These are phyloP conservation scores for Penicillium subrubescens DNA, from an alignment of 495 filamentous ascomycete genomes.

Conservation along the genomic window DNA sequence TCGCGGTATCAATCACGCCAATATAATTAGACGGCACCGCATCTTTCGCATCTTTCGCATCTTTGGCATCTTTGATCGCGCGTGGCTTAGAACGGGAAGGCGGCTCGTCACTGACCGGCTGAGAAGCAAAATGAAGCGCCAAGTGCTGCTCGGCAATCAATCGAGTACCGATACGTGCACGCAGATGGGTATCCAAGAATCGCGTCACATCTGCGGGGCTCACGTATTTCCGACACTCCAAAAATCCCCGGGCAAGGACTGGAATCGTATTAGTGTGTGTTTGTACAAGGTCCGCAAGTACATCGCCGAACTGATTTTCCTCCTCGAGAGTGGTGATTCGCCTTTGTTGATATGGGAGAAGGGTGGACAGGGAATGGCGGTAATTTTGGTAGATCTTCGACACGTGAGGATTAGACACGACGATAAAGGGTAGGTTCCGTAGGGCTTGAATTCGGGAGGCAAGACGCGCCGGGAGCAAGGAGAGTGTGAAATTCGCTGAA, in stretches of 20 bases:
- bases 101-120: constrained; percentile 59
- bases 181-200: constrained; percentile 92
- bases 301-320: constrained; percentile 85
- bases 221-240: constrained; percentile 90
- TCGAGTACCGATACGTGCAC: constrained; percentile 90
- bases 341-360: constrained; percentile 78
- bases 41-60: constrained; percentile 46
- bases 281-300: constrained; percentile 89
- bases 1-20: constrained; percentile 92
- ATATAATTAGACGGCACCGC: constrained; percentile 71
- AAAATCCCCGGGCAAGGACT: constrained; percentile 85
- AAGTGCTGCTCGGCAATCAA: constrained; percentile 97
- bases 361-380: constrained; percentile 82
- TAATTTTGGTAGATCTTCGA: constrained; percentile 94
- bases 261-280: constrained; percentile 94
- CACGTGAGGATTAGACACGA: constrained; percentile 93
- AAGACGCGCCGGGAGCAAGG: constrained; percentile 87
- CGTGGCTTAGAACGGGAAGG: not conserved
- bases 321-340: constrained; percentile 82
- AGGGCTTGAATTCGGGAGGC: constrained; percentile 91
- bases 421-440: constrained; percentile 93
- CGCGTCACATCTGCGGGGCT: constrained; percentile 74
- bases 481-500: constrained; percentile 93
- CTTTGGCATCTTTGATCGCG: constrained; percentile 26
- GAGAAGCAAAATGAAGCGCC: constrained; percentile 82